These are phyloP conservation scores for Physaria fendleri DNA, from an alignment of 345 rosid genomes.

Conservation along the genomic window DNA sequence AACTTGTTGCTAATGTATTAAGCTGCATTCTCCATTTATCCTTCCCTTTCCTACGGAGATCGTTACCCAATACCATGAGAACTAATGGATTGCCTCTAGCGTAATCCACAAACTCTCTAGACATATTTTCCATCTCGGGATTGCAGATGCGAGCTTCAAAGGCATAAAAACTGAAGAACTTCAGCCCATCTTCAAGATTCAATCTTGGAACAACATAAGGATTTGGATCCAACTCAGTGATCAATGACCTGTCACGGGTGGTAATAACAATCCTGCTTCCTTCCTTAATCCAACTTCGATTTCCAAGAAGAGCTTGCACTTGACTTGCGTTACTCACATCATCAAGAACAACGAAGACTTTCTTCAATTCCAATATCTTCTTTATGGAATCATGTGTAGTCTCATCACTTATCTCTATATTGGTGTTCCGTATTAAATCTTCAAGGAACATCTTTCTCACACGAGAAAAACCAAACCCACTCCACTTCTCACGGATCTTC, in stretches of 20 bases:
- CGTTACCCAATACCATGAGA: constrained; percentile 26
- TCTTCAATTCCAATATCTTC: not conserved
- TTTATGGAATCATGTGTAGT: not conserved
- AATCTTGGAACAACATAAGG: constrained; percentile 16
- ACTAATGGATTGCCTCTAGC: constrained; percentile 33
- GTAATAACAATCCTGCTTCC: constrained; percentile 26
- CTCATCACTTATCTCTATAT: not conserved
- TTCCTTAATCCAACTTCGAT: constrained; percentile 2
- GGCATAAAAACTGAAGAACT: constrained; percentile 15
- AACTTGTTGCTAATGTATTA: not conserved
- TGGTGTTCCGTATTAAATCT: not conserved
- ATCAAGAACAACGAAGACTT: constrained; percentile 22
- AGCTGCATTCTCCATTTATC: constrained; percentile 16
- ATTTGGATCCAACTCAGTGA: not conserved
- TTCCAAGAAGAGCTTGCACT: not conserved
- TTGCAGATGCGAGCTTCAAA: not conserved
- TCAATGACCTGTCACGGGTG: constrained; percentile 13
- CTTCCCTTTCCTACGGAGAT: not conserved
- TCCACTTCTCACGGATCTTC: not conserved
- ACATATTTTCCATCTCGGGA: not conserved
- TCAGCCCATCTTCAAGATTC: constrained; percentile 14
- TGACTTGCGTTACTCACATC: not conserved
- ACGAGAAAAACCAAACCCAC: not conserved
- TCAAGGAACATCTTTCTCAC: not conserved
- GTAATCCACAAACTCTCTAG: constrained; percentile 14